phyloP scores from a whole-genome alignment of 495 filamentous ascomycete genomes.

The Pseudomonodictys pantanalensis region DNA sequence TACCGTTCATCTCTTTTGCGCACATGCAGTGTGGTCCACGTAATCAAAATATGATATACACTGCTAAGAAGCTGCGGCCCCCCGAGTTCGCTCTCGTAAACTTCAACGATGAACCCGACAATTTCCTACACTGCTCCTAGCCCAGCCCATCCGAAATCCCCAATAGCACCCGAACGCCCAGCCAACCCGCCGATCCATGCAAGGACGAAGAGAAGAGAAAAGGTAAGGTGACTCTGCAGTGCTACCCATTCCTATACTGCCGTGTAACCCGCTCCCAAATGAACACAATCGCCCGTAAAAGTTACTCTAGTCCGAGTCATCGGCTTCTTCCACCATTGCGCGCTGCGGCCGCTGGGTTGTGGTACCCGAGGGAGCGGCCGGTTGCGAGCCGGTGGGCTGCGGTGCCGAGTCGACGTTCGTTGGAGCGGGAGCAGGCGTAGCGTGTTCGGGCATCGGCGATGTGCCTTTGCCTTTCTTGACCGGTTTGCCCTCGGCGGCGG shows the following conservation, averaged over 20 bases:
- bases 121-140: background rate
- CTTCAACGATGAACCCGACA: no score
- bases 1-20: no score
- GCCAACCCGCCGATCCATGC: no score
- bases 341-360: constrained; percentile 17
- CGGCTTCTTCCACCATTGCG: constrained; percentile 31
- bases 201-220: no score
- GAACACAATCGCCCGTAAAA: background rate
- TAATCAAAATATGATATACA: no score
- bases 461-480: constrained; percentile 14
- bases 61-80: no score
- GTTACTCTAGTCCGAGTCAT: constrained; percentile 20
- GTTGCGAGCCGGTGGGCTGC: constrained; percentile 19
- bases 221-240: no score
- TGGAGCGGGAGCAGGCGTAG: constrained; percentile 4
- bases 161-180: background rate
- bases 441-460: background rate
- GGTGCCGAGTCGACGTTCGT: constrained; percentile 5
- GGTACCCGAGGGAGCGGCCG: background rate
- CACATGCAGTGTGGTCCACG: no score
- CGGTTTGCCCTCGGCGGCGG: constrained; percentile 5
- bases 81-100: no score
- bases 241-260: background rate
- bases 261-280: background rate
- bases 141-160: background rate